These are phyloP conservation scores for Lodderomyces oxycetoniae DNA, from an alignment of 1,139 yeast species.

Conservation along the genomic window DNA sequence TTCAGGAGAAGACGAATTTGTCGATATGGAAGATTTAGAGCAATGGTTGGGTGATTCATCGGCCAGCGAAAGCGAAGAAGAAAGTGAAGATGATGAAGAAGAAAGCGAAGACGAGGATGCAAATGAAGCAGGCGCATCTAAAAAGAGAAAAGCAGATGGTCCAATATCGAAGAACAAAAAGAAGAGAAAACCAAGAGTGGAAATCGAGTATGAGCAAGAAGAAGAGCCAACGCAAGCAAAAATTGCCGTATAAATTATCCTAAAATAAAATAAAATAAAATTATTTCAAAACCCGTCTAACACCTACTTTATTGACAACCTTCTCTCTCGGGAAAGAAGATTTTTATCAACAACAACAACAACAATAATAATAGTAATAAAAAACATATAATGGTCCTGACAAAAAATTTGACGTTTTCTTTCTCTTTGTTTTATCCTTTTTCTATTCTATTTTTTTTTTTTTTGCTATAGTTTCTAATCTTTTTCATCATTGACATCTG, in stretches of 20 bases:
- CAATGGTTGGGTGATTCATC: conserved; percentile 78
- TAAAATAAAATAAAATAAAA: too few species aligned
- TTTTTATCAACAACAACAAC: too few species aligned
- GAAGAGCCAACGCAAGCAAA: conserved; percentile 44
- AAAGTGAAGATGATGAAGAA: conserved; percentile 30
- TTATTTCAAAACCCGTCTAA: too few species aligned
- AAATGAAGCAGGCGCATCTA: conserved; percentile 19
- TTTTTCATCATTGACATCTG: not conserved
- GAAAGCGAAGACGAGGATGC: conserved; percentile 24
- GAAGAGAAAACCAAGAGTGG: conserved; percentile 72
- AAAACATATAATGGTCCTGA: too few species aligned
- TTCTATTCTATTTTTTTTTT: too few species aligned
- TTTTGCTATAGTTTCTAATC: not conserved
- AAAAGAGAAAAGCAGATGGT: conserved; percentile 39
- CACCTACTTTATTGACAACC: too few species aligned
- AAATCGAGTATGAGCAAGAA: conserved; percentile 71
- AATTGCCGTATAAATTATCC: conserved; percentile 19
- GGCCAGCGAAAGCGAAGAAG: conserved; percentile 35
- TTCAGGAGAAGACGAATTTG: conserved; percentile 81
- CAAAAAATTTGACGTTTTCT: too few species aligned
- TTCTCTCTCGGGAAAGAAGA: too few species aligned
- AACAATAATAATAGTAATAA: too few species aligned
- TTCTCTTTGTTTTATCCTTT: too few species aligned
- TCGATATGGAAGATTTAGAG: conserved; percentile 87
- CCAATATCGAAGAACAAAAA: conserved; percentile 22